A percentile compares a stretch with the other conserved stretches of the same genome.
Conservation (phyloP, 352 stramenopile species). For the Phytopythium oedochilum region DNA sequence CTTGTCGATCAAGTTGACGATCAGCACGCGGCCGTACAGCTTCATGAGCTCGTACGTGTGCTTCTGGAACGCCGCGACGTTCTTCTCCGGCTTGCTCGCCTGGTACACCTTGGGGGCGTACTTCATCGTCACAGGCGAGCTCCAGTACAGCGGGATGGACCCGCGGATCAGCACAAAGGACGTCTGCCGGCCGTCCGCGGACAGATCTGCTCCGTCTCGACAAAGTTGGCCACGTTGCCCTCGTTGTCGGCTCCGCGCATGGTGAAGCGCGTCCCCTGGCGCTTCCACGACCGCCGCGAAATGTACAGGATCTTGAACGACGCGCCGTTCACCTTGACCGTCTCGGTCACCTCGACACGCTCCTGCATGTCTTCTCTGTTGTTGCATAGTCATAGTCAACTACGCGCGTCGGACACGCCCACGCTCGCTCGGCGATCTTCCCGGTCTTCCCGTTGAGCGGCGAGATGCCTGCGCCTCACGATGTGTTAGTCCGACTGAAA, state of each 20-base stretch:
- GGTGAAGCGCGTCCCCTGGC: slow-evolving; percentile 90
- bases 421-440: slow-evolving; percentile 67
- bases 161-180: slow-evolving; percentile 88
- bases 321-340: slow-evolving; percentile 38
- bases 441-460: slow-evolving; percentile 39
- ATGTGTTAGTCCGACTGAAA: too few relatives aligned
- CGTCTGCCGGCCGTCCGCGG: slow-evolving; percentile 34
- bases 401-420: slow-evolving; percentile 38
- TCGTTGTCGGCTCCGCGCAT: slow-evolving; percentile 89
- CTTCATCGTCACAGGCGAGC: slow-evolving; percentile 84
- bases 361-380: slow-evolving; percentile 70
- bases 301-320: slow-evolving; percentile 75
- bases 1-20: slow-evolving; percentile 95
- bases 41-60: slow-evolving; percentile 61
- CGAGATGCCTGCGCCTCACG: slow-evolving; percentile 51
- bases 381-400: too few relatives aligned
- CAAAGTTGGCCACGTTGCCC: slow-evolving; percentile 93
- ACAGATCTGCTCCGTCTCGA: slow-evolving; percentile 94
- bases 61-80: slow-evolving; percentile 50
- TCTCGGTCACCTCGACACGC: slow-evolving; percentile 48
- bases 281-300: slow-evolving; percentile 64
- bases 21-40: slow-evolving; percentile 73
- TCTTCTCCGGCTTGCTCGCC: slow-evolving; percentile 26
- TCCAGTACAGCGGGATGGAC: slow-evolving; percentile 95
- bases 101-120: slow-evolving; percentile 91